Evolutionary conservation across 805 yeast species (phyloP), one percentile per base, ranked within the genome.

Genomic region (Wickerhamia fluorescens): DNA sequence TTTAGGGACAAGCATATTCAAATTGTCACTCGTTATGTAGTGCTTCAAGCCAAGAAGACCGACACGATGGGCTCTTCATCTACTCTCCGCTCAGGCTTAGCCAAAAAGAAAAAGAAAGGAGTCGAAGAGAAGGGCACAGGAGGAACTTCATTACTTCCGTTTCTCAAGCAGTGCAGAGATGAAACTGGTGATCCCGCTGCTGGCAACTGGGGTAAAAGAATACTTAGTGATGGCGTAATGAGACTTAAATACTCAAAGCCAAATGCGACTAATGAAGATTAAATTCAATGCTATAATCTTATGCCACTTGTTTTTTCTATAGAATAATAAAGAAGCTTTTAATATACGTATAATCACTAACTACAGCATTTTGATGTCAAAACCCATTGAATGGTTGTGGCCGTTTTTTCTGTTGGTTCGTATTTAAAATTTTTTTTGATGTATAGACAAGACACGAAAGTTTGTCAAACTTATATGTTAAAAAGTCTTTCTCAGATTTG

Each of bases 121-220:
- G 68, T 64, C 24, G 79, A 72, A 34, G 74, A 71, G 39, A 73
- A 75, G 43, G 96, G 97, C 10, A 88, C 97, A 1, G 97, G 97
- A 13, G 96, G 97, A 25, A 88, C 96, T 0, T 78, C 94, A 1
- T 66, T 88, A 45, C 70, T 88, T 34, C 95, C 96, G 16, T 89
- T 88, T 59, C 68, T 88, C 51, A 88, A 87, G 55, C 96, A 89
- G 56, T 89, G 96, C 43, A 73, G 96, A 53, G 96, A 88, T 58
- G 96, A 88, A 52, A 88, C 96, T 3, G 95, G 95, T 24, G 92
- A 82, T 44, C 75, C 87, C 8, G 95, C 96, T 14, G 95, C 95
- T 15, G 89, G 95, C 32, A 70, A 64, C 27, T 87, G 96, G 96
- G 95, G 95, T 50, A 75, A 74, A 48, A 68, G 89, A 37, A 63